Evolutionary conservation across 805 yeast genomes (phyloP), one percentile per base, ranked within the genome.

Genomic region (Nakazawaea molendinolei): DNA sequence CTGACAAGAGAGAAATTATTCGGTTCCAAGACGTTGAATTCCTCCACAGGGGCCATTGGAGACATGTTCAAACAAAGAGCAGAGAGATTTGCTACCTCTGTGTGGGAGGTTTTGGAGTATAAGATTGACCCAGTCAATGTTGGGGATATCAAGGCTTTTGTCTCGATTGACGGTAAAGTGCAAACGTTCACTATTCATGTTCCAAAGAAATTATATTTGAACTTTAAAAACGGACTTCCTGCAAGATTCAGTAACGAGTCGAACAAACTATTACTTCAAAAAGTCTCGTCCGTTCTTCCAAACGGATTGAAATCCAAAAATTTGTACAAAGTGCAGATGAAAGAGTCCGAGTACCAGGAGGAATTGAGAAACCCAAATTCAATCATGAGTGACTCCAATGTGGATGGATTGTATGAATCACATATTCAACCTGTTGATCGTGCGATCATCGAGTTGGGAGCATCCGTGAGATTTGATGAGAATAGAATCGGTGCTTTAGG

Each of bases 41-140:
- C 67, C 39, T 67, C 79, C 12, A 55, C 71, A 0, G 58, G 58
- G 12, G 55, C 74, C 4, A 78, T 90, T 29, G 82, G 87, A 7
- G 71, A 71, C 15, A 69, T 87, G 65, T 64, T 87, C 28, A 71
- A 83, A 34, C 71, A 73, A 34, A 92, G 84, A 48, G 95, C 95
- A 0, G 95, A 82, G 51, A 71, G 68, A 27, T 77, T 81, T 48
- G 82, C 86, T 8, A 79, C 79, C 6, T 67, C 85, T 1, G 72
- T 78, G 22, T 92, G 99, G 99, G 86, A 87, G 43, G 67, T 92
- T 24, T 56, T 92, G 23, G 87, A 86, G 46, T 77, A 85, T 49
- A 72, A 72, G 41, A 48, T 57, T 8, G 78, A 79, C 28, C 64
- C 67, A 1, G 55, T 48, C 27, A 61, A 54, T 34, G 81, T 86